Percentiles rank a stretch among this genome's conserved stretches.
Evolutionary conservation across 2,329 filamentous ascomycete species (phyloP).

Genomic region (Xylaria sp.): DNA sequence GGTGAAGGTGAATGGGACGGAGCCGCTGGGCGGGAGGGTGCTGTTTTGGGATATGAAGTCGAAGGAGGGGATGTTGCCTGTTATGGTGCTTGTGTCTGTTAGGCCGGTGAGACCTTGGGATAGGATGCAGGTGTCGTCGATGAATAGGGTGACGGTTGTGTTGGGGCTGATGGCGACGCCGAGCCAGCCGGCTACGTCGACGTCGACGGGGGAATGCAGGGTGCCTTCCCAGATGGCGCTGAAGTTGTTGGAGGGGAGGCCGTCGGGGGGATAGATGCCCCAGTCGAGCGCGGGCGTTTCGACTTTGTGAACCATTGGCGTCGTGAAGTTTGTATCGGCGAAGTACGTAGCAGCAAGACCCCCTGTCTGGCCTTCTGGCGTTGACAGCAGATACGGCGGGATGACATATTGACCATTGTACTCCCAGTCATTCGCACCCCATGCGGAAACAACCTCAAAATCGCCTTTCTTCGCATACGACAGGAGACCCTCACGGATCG

Average conservation of each 20-base stretch:
- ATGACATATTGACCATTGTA: slow-evolving; percentile 42
- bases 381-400: slow-evolving; percentile 37
- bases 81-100: slow-evolving; percentile 30
- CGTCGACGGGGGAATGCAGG: slow-evolving; percentile 35
- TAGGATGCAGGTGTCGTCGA: slow-evolving; percentile 31
- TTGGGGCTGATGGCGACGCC: slow-evolving; percentile 39
- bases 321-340: slow-evolving; percentile 35
- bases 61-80: slow-evolving; percentile 38
- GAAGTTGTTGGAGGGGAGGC: slow-evolving; percentile 41
- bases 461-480: slow-evolving; percentile 25
- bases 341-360: slow-evolving; percentile 39
- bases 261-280: slow-evolving; percentile 40
- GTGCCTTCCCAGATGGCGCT: slow-evolving; percentile 40
- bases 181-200: slow-evolving; percentile 38
- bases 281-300: slow-evolving; percentile 40
- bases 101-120: slow-evolving; percentile 26
- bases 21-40: slow-evolving; percentile 35
- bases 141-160: slow-evolving; percentile 36
- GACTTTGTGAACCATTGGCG: slow-evolving; percentile 27
- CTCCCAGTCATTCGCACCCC: slow-evolving; percentile 41
- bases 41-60: slow-evolving; percentile 34
- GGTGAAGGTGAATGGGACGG: slow-evolving; percentile 36
- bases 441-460: slow-evolving; percentile 36
- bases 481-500: slow-evolving; percentile 36
- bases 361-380: slow-evolving; percentile 32